These are phyloP conservation scores for Venturia effusa DNA, from an alignment of 2,329 filamentous ascomycete species.

Conservation along the genomic window DNA sequence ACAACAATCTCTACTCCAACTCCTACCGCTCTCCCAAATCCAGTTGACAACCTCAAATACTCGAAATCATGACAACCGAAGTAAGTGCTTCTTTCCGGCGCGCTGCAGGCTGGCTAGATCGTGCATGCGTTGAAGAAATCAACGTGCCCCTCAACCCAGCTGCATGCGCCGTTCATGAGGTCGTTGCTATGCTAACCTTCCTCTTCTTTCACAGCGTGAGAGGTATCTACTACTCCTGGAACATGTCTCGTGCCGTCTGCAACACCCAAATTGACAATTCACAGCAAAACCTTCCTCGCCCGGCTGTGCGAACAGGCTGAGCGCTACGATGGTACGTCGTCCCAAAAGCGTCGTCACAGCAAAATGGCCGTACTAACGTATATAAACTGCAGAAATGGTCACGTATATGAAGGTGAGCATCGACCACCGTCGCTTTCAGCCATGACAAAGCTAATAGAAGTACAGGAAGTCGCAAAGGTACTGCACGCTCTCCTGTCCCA, in stretches of 20 bases:
- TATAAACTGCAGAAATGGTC: conserved; percentile 64
- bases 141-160: background rate
- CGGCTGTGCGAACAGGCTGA: conserved; percentile 99
- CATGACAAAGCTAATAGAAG: conserved; percentile 22
- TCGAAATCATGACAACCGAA: conserved; percentile 2
- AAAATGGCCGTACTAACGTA: conserved; percentile 15
- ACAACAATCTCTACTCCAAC: background rate
- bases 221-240: conserved; percentile 27
- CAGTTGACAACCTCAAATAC: background rate
- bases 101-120: conserved; percentile 1
- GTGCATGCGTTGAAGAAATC: background rate
- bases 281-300: conserved; percentile 98
- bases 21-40: background rate
- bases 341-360: conserved; percentile 15
- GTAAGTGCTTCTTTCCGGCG: conserved; percentile 1
- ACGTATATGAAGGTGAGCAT: conserved; percentile 84
- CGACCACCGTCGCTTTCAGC: conserved; percentile 10
- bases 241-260: background rate
- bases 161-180: background rate
- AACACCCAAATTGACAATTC: conserved; percentile 12
- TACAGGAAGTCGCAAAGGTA: conserved; percentile 88
- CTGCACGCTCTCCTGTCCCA: conserved; percentile 14
- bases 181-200: conserved; percentile 21
- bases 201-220: conserved; percentile 33
- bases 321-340: conserved; percentile 75